These are phyloP conservation scores for Hermanozyma aechmeae DNA, from an alignment of 805 yeast genomes.

Conservation along the genomic window DNA sequence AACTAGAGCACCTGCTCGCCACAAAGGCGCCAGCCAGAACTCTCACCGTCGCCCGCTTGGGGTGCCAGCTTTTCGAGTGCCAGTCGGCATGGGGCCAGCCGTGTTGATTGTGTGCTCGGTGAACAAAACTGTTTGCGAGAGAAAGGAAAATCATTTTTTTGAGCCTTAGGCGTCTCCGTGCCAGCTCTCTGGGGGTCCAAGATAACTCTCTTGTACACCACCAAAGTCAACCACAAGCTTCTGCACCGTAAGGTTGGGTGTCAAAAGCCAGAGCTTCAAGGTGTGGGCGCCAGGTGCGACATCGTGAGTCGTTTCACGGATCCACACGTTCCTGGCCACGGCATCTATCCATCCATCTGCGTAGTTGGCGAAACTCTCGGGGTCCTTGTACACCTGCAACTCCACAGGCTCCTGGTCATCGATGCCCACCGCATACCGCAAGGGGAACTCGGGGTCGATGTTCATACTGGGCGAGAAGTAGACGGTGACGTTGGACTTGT, in stretches of 20 bases:
- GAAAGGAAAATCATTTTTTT: no score
- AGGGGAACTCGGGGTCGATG: slow-evolving; percentile 9
- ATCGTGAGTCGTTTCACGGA: slow-evolving; percentile 7
- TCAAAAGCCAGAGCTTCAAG: slow-evolving; percentile 9
- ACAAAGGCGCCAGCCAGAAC: no score
- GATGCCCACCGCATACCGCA: slow-evolving; percentile 13
- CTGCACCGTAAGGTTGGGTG: slow-evolving; percentile 8
- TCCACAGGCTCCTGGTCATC: slow-evolving; percentile 12
- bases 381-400: slow-evolving; percentile 10
- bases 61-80: no score
- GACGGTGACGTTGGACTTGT: slow-evolving; percentile 7
- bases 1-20: no score
- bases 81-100: no score
- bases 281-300: slow-evolving; percentile 7
- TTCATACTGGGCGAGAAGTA: slow-evolving; percentile 14
- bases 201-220: slow-evolving; percentile 7
- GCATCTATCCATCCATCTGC: slow-evolving; percentile 10
- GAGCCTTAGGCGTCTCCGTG: no score
- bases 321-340: slow-evolving; percentile 8
- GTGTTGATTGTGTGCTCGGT: no score
- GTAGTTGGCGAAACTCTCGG: slow-evolving; percentile 5
- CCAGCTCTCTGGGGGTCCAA: slow-evolving; percentile 13
- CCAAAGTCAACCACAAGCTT: slow-evolving; percentile 11
- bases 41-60: no score
- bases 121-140: no score